Evolutionary conservation across 495 filamentous ascomycete species (phyloP), one percentile per base, ranked within the genome.

Genomic region (Penicillium waksmanii): DNA sequence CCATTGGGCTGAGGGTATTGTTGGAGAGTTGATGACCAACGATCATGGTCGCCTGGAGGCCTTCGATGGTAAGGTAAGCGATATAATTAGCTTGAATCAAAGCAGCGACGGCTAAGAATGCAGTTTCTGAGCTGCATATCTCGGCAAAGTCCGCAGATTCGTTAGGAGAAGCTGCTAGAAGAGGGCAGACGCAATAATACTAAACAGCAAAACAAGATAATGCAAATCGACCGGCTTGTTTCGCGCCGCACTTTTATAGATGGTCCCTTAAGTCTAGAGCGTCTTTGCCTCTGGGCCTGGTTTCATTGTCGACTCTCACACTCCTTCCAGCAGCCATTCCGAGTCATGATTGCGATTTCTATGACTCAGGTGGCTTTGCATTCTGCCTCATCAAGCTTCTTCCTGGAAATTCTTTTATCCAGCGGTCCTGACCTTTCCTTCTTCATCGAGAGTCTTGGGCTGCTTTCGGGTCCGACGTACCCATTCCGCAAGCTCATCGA

Each of bases 11-110:
- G 6, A 63, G 60, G 13, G 63, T 67, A 17, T 66, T 44, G 15
- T 61, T 70, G 7, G 71, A 72, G 33, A 73, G 42, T 58, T 74
- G 57, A 49, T 75, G 73, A 7, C 52, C 51, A 3, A 81, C 65
- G 2, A 82, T 68, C 58, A 80, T 72, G n/a, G 71, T 62, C 9
- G 78, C 79, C 52, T 82, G 79, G 5, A 82, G 59, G 8, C 78
- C 79, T 50, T 79, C 73, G n/a, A 78, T 55, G 1, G 67, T 79
- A 0, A 77, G 76, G 42, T 68, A 74, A 3, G 69, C 61, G 11
- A 63, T 42, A 35, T 74, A 67, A 42, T 77, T 70, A 15, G 67
- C 64, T 42, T 77, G 74, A 18, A 72, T 68, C 49, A 78, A 48
- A 2, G 73, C 70, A 0, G 73, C 72, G 2, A 69, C 71, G 12